Evolutionary conservation across 2,329 filamentous ascomycete species (phyloP).

Genomic region (Shiraia bambusicola): DNA sequence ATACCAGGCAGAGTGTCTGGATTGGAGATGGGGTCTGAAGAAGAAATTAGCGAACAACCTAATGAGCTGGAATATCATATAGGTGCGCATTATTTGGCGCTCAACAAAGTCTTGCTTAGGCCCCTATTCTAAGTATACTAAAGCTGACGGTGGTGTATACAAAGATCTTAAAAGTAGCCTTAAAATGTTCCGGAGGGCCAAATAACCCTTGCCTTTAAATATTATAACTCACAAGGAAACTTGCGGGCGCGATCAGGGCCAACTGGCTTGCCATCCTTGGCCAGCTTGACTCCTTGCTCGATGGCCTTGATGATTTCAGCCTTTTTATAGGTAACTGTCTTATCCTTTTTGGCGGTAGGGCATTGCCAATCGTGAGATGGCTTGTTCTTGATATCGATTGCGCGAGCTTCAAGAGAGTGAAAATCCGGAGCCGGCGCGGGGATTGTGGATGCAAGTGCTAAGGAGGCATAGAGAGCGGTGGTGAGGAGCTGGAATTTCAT

Average conservation of each 20-base stretch:
- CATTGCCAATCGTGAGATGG: neutral
- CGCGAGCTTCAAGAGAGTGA: neutral
- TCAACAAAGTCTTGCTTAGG: too few relatives aligned
- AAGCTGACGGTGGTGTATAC: too few relatives aligned
- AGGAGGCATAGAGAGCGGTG: neutral
- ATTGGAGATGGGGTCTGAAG: neutral
- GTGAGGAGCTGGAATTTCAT: neutral
- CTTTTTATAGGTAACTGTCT: constrained; percentile 1
- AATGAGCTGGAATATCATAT: too few relatives aligned
- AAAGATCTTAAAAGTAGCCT: too few relatives aligned
- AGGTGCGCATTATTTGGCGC: too few relatives aligned
- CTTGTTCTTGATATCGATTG: neutral
- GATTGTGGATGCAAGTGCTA: neutral
- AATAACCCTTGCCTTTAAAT: too few relatives aligned
- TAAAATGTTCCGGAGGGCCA: too few relatives aligned
- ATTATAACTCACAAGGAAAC: neutral
- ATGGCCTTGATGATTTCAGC: neutral
- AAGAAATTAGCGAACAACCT: too few relatives aligned
- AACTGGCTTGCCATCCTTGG: neutral
- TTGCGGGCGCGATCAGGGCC: neutral
- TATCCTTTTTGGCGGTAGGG: neutral
- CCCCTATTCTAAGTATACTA: too few relatives aligned
- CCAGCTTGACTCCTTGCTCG: neutral
- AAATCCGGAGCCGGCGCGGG: neutral
- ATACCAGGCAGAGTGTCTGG: neutral